A percentile compares a stretch with the other conserved stretches of the same genome.
Conservation (phyloP, 2,329 filamentous ascomycete genomes). For the Coleophoma crateriformis region DNA sequence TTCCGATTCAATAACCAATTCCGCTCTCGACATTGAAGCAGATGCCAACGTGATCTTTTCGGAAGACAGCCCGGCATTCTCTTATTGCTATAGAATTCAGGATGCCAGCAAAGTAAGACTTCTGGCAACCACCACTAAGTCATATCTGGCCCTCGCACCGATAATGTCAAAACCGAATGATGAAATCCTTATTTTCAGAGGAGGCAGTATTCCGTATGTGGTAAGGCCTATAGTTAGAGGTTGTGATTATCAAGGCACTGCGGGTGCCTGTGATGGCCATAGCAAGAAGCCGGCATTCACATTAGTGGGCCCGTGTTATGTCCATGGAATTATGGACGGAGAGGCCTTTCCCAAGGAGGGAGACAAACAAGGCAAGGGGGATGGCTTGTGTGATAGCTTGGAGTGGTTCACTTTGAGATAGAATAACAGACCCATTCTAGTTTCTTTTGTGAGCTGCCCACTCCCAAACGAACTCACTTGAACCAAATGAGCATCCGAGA, state of each 20-base stretch:
- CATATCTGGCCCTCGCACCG: neutral
- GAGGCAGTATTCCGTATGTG: neutral
- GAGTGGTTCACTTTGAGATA: neutral
- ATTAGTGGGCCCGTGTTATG: neutral
- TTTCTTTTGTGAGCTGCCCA: too few relatives aligned
- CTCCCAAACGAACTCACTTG: too few relatives aligned
- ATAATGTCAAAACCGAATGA: neutral
- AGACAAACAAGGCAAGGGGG: neutral
- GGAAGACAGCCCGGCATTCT: too few relatives aligned
- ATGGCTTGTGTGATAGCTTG: neutral
- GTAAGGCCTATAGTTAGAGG: neutral
- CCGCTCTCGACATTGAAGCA: too few relatives aligned
- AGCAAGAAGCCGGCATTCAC: neutral
- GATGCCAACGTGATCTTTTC: too few relatives aligned
- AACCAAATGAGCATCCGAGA: too few relatives aligned
- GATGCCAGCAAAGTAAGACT: too few relatives aligned
- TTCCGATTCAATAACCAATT: too few relatives aligned
- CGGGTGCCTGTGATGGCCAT: neutral
- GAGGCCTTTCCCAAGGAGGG: neutral
- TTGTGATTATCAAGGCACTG: too few relatives aligned
- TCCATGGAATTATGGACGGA: constrained; percentile 1
- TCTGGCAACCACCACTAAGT: too few relatives aligned
- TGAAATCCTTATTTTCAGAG: neutral
- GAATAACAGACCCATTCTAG: neutral
- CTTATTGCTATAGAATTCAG: too few relatives aligned